Base-by-base conservation (phyloP, 768 basidiomycete genomes). In the Lactarius akahatsu region DNA sequence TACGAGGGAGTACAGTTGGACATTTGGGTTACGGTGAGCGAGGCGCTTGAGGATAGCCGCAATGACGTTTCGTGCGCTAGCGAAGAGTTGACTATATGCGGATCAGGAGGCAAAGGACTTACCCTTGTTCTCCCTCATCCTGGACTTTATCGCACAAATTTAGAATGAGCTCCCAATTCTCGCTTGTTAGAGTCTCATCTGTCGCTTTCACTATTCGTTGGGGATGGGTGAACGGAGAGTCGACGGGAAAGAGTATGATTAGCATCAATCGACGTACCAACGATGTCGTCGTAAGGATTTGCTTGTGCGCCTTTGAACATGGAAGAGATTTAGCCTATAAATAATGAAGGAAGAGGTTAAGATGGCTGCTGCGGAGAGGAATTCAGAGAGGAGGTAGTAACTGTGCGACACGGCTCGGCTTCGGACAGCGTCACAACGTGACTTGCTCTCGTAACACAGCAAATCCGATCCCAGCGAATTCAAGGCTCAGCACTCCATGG, bases 131-230 rank as follows among this genome's bases (percentile, higher is more conserved):
- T 2, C 92, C 90, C 69, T 99, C 96, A 15, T 95, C 94, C 36
- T 83, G 81, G 7, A 99, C 95, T 78, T 97, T 97, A 80, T 99
- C 97, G 72, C 95, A 97, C n/a, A 98, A 77, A 72, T 91, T 94
- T 58, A 98, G 75, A 69, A 96, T 93, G 65, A 94, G 81, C 74
- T 95, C 95, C 97, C 97, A 99, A 77, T 97, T 92, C 79, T 97
- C 96, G 63, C 83, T 82, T 0, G 96, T 96, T 65, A 96, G 81
- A 76, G 94, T 95, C 84, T 98, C 97, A 76, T 96, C 94, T n/a
- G 97, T 99, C 40, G 96, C 91, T 79, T 97, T 96, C 72, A 78
- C 96, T 97, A 32, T 59, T 41, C 77, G 28, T 40, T 52, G 18
- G 20, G n/a, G 30, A 57, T 10, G 28, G 9, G 68, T 30, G 43